A percentile compares a stretch with the other conserved stretches of the same genome.
These are phyloP conservation scores for Daldinia sp. DNA, from an alignment of 2,329 filamentous ascomycete genomes.

Conservation along the genomic window DNA sequence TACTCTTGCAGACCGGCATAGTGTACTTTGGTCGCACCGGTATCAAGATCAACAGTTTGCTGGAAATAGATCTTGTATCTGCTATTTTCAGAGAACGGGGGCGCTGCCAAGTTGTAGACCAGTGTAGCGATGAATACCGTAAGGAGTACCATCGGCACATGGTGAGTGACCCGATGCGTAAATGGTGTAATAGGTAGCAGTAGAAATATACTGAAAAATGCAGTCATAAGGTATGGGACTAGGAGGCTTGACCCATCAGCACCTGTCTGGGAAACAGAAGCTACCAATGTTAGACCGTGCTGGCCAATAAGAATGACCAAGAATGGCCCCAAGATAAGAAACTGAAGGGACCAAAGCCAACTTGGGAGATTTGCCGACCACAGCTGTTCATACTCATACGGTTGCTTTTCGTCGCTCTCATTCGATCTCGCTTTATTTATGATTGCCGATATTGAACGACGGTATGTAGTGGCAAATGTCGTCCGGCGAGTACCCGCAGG, in stretches of 20 bases:
- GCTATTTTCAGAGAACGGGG: constrained; percentile 85
- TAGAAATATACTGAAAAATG: constrained; percentile 75
- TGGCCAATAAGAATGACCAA: constrained; percentile 82
- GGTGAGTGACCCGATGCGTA: constrained; percentile 85
- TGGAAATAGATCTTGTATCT: constrained; percentile 90
- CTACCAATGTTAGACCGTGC: constrained; percentile 77
- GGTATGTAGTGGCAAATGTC: constrained; percentile 68
- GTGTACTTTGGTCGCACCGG: constrained; percentile 75
- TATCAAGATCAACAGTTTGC: constrained; percentile 82
- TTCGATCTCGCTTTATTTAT: constrained; percentile 50
- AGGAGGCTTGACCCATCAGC: constrained; percentile 83
- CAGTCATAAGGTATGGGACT: constrained; percentile 77
- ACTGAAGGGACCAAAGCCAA: constrained; percentile 90
- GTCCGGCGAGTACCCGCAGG: constrained; percentile 70
- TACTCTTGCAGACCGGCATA: constrained; percentile 77
- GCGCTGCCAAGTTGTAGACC: constrained; percentile 86
- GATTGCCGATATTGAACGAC: constrained; percentile 59
- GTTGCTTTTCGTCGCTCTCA: constrained; percentile 48
- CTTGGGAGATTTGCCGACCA: constrained; percentile 85
- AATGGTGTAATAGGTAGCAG: constrained; percentile 85
- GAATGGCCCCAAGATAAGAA: constrained; percentile 83
- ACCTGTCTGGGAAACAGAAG: constrained; percentile 82
- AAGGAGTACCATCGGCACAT: constrained; percentile 82
- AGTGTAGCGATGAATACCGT: constrained; percentile 79
- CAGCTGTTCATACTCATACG: constrained; percentile 79